Evolutionary conservation across 805 yeast genomes (phyloP).

Genomic region (Zygotorulaspora florentina): DNA sequence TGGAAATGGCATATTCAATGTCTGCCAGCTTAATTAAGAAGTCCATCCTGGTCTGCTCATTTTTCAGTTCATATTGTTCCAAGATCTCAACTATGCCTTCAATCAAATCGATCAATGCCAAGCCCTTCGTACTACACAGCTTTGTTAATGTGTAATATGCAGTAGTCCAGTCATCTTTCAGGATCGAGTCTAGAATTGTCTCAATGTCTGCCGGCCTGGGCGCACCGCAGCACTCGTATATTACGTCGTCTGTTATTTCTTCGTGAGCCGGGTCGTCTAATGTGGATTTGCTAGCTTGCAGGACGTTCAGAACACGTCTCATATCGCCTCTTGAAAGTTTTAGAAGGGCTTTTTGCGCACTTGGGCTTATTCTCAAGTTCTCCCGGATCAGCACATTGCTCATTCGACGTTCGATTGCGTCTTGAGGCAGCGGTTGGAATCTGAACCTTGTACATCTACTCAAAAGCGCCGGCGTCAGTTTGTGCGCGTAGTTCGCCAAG

Average conservation of each 20-base stretch:
- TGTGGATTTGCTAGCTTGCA: slow-evolving; percentile 91
- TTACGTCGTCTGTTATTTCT: slow-evolving; percentile 65
- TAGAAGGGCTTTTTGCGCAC: slow-evolving; percentile 64
- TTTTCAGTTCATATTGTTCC: slow-evolving; percentile 60
- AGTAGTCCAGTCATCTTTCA: slow-evolving; percentile 86
- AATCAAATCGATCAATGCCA: slow-evolving; percentile 84
- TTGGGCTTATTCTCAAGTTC: slow-evolving; percentile 49
- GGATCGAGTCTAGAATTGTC: slow-evolving; percentile 65
- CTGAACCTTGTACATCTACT: slow-evolving; percentile 95
- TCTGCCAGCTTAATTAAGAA: slow-evolving; percentile 74
- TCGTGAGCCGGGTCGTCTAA: slow-evolving; percentile 44
- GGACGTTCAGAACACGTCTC: slow-evolving; percentile 89
- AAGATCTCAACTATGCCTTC: slow-evolving; percentile 71
- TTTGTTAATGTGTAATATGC: slow-evolving; percentile 62
- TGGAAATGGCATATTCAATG: slow-evolving; percentile 84
- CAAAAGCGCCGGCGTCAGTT: slow-evolving; percentile 87
- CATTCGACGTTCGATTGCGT: slow-evolving; percentile 66
- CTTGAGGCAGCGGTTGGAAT: slow-evolving; percentile 71
- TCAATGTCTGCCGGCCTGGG: slow-evolving; percentile 87
- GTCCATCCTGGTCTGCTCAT: slow-evolving; percentile 51
- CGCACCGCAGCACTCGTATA: slow-evolving; percentile 93
- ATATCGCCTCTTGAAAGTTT: slow-evolving; percentile 87
- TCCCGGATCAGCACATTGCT: slow-evolving; percentile 68
- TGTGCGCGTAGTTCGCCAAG: slow-evolving; percentile 92
- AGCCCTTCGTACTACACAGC: slow-evolving; percentile 68